Evolutionary conservation across 768 basidiomycete species (phyloP), one percentile per base, ranked within the genome.

Genomic region (Boletus reticulatus): DNA sequence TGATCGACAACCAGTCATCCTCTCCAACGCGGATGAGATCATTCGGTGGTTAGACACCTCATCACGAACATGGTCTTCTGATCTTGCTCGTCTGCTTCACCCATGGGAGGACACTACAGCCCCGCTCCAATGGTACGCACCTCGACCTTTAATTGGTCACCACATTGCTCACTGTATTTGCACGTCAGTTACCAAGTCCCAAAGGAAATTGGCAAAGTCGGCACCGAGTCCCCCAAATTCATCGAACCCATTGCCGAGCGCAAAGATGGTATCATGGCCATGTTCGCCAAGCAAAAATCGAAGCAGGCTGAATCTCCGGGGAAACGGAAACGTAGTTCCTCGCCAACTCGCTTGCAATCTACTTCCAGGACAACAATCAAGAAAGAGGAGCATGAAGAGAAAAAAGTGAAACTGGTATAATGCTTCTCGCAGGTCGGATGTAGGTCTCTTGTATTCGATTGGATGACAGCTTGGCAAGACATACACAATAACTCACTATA

Each of bases 181-280:
- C 6, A n/a, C 17, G 38, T 4, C 58, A 95, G 94, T 65, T 97
- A 95, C 66, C 83, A 82, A 54, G 95, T 97, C 1, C 92, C 92
- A 0, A 84, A 83, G 60, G 95, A 97, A 75, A 85, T 97, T 0
- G 95, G 94, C 0, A 95, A 89, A 71, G 89, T 98, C 4, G 92
- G 92, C 9, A 84, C 76, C 9, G 89, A 98, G 64, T 93, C 89
- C 1, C 72, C 89, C 0, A 80, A 84, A 0, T 97, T 90, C 68
- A 85, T 97, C 50, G 79, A 92, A 62, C 94, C 95, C 0, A 73
- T 97, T 19, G 75, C 84, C 10, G 76, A 80, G 44, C 82, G 94
- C 20, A 88, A 88, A 63, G 94, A 95, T 62, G 93, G 94, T 8
- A 96, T 93, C 50, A 78, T 86, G 64, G 85, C 88, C 10, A 84